These are phyloP conservation scores for Sporopachydermia quercuum DNA, from an alignment of 805 yeast genomes.

Conservation along the genomic window DNA sequence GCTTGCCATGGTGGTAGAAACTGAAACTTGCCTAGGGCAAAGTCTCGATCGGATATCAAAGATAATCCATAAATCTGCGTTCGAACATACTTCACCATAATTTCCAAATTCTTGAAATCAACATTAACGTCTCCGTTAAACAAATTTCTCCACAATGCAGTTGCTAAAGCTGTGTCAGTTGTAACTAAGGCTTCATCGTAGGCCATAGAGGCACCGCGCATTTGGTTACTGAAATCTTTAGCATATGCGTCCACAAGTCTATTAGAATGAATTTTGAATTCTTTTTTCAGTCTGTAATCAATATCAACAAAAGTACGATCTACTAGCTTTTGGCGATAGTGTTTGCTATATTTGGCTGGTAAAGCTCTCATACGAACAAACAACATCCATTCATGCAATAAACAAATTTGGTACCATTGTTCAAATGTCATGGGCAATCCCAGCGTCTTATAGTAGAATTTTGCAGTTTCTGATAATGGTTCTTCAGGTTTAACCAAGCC, in stretches of 20 bases:
- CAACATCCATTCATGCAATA: slow-evolving; percentile 85
- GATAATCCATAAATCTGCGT: slow-evolving; percentile 79
- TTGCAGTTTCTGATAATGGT: slow-evolving; percentile 55
- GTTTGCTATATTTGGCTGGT: slow-evolving; percentile 80
- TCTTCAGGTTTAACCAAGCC: slow-evolving; percentile 42
- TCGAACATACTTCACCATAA: slow-evolving; percentile 78
- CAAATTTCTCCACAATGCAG: slow-evolving; percentile 80
- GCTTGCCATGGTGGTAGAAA: slow-evolving; percentile 74
- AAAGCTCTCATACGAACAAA: slow-evolving; percentile 91
- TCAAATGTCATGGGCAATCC: slow-evolving; percentile 75
- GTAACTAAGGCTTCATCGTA: slow-evolving; percentile 85
- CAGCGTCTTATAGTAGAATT: slow-evolving; percentile 73
- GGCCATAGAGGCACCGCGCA: slow-evolving; percentile 77
- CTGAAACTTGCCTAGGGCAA: slow-evolving; percentile 77
- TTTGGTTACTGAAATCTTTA: slow-evolving; percentile 80
- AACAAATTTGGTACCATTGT: slow-evolving; percentile 93
- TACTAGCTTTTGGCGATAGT: slow-evolving; percentile 82
- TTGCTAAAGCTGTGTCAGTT: slow-evolving; percentile 64
- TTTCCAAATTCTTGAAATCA: slow-evolving; percentile 75
- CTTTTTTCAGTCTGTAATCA: slow-evolving; percentile 73
- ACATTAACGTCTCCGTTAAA: slow-evolving; percentile 74
- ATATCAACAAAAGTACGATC: slow-evolving; percentile 84
- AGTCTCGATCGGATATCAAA: slow-evolving; percentile 78
- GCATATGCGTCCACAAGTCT: slow-evolving; percentile 73
- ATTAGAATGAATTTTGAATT: slow-evolving; percentile 70